Evolutionary conservation across 2,329 filamentous ascomycete genomes (phyloP), one percentile per base, ranked within the genome.

Genomic region (Penicillium capsulatum): DNA sequence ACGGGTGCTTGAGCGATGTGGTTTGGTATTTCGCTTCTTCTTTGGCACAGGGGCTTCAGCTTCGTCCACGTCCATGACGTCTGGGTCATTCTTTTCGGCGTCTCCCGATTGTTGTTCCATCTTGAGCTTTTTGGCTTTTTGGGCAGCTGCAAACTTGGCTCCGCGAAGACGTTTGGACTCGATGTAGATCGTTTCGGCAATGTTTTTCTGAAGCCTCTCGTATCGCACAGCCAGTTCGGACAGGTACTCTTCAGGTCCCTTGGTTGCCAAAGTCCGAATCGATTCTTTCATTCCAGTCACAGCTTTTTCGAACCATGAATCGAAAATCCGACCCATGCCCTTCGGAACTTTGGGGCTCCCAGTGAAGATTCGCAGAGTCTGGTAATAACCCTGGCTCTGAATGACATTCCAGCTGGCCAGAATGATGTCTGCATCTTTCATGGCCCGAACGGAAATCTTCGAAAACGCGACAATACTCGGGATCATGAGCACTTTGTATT

Each of bases 321-420:
- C 63, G 39, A 76, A 77, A 2, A 70, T 69, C 15, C 77, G 66
- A 13, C 69, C 70, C 41, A 67, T 58, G 30, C 61, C 65, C 11
- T 47, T 36, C 1, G 66, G 64, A 20, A 65, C 59, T 15, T 63
- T 51, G 8, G 73, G 68, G 44, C 72, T 60, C 3, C 70, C 77
- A 4, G 73, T 63, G 40, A 80, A 74, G 10, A 60, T 53, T 7
- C 75, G 71, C 19, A 83, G 50, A 14, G 64, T 62, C 1, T 67
- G 52, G 19, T 75, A 67, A 44, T 83, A 84, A 0, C 48, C 40
- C 0, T 64, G 53, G 4, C 64, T 63, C 1, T 66, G 63, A 17
- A 81, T 65, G 0, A 83, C 36, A 1, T 54, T 59, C 59, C 72
- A 76, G n/a, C 71, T 70, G 3, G 76, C 63, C 15, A 84, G 61